Evolutionary conservation across 2,329 filamentous ascomycete genomes (phyloP).

Genomic region (Fusarium transvaalense): DNA sequence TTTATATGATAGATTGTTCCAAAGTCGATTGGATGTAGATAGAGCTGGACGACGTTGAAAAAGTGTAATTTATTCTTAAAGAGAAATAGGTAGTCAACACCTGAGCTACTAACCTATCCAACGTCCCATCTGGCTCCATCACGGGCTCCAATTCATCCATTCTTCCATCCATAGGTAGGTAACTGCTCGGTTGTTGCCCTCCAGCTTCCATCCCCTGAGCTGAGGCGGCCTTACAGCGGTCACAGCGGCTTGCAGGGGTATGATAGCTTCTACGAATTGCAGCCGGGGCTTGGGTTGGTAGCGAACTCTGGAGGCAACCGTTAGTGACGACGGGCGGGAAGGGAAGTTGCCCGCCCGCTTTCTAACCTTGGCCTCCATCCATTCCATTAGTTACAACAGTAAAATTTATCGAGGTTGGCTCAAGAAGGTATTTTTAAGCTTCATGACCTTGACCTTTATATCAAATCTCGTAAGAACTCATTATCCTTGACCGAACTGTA

Average conservation of each 20-base stretch:
- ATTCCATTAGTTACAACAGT: too few species aligned
- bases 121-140: not conserved
- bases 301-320: conserved; percentile 21
- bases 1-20: not conserved
- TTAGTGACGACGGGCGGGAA: conserved; percentile 14
- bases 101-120: not conserved
- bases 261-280: conserved; percentile 14
- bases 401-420: not conserved
- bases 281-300: not conserved
- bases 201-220: conserved; percentile 21
- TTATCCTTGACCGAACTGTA: not conserved
- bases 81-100: conserved; percentile 1
- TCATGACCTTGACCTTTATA: not conserved
- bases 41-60: not conserved
- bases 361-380: not conserved
- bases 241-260: conserved; percentile 27
- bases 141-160: not conserved
- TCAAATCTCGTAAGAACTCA: not conserved
- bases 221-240: conserved; percentile 24
- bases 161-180: too few species aligned
- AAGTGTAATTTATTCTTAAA: conserved; percentile 2
- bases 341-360: conserved; percentile 10
- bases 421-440: not conserved
- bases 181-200: not conserved
- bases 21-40: not conserved